Conservation (phyloP, 495 filamentous ascomycete species). For the Neurospora intermedia region DNA sequence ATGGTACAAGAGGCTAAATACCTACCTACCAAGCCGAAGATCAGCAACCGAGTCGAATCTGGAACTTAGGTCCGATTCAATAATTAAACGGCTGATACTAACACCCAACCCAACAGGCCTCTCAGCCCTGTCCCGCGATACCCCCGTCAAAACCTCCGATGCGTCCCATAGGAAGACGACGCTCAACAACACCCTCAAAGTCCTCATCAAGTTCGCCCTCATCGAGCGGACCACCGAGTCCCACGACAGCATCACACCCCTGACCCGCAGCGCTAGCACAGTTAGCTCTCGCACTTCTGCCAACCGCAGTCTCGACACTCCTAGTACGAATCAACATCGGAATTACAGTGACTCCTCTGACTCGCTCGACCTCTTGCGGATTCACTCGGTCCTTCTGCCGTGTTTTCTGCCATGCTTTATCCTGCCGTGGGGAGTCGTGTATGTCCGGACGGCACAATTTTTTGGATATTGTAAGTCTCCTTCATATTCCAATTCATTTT, state of each 20-base stretch:
- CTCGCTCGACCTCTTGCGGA: slow-evolving; percentile 58
- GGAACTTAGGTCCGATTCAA: no score
- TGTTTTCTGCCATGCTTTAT: no score
- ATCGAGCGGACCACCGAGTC: slow-evolving; percentile 55
- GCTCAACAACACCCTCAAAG: slow-evolving; percentile 56
- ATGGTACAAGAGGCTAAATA: no score
- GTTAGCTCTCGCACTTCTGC: slow-evolving; percentile 7
- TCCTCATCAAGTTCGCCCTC: slow-evolving; percentile 59
- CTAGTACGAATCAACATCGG: neutral
- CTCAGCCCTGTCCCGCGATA: slow-evolving; percentile 41
- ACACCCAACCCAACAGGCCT: slow-evolving; percentile 23
- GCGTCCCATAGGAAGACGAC: slow-evolving; percentile 27
- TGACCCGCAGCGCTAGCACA: slow-evolving; percentile 10
- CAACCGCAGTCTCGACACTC: neutral
- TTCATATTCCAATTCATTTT: no score
- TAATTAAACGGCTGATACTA: neutral
- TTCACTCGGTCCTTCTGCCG: no score
- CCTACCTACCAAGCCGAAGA: no score
- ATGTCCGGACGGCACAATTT: no score
- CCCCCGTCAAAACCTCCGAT: slow-evolving; percentile 49
- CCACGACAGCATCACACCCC: slow-evolving; percentile 19
- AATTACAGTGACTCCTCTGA: slow-evolving; percentile 38
- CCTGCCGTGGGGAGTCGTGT: no score
- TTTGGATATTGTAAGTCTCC: no score
- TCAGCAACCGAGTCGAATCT: no score